Percentiles rank a stretch among this genome's conserved stretches.
Conservation (phyloP, 768 basidiomycete species). For the Mycena vitilis region DNA sequence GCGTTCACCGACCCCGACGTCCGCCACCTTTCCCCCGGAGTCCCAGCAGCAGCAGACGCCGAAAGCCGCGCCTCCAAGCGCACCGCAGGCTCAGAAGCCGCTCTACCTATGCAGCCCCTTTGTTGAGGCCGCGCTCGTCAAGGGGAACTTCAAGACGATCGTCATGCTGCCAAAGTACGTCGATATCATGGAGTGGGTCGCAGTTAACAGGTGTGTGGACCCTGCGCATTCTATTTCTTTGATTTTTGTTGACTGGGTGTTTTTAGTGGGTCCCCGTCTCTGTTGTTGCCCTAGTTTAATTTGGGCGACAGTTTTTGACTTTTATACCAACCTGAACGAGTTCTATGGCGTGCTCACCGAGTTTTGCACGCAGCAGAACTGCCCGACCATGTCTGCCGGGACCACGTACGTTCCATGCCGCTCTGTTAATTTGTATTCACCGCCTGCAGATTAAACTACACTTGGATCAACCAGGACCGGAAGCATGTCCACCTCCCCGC, state of each 20-base stretch:
- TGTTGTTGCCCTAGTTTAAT: slow-evolving; percentile 8
- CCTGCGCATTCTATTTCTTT: slow-evolving; percentile 55
- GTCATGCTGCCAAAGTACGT: slow-evolving; percentile 95
- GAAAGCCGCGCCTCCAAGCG: slow-evolving; percentile 52
- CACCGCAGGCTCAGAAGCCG: slow-evolving; percentile 60
- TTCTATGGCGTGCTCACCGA: slow-evolving; percentile 97
- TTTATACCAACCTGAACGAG: slow-evolving; percentile 96
- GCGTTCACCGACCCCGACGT: slow-evolving; percentile 81
- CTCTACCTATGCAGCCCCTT: slow-evolving; percentile 96
- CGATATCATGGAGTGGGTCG: slow-evolving; percentile 98
- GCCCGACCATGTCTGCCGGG: slow-evolving; percentile 95
- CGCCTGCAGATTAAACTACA: slow-evolving; percentile 85
- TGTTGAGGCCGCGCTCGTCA: slow-evolving; percentile 96
- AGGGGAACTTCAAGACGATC: slow-evolving; percentile 98
- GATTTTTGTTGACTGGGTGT: no score
- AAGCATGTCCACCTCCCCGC: slow-evolving; percentile 93
- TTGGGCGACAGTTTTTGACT: slow-evolving; percentile 87
- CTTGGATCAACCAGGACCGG: slow-evolving; percentile 97
- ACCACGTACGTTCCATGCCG: slow-evolving; percentile 66
- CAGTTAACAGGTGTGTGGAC: slow-evolving; percentile 52
- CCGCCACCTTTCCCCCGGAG: slow-evolving; percentile 63
- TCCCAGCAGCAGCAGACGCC: slow-evolving; percentile 49
- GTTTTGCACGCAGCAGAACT: slow-evolving; percentile 90
- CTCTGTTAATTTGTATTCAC: slow-evolving; percentile 1
- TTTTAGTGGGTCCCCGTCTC: slow-evolving; percentile 60